Base-by-base conservation (phyloP, 495 filamentous ascomycete genomes). In the Penicillium salamii region DNA sequence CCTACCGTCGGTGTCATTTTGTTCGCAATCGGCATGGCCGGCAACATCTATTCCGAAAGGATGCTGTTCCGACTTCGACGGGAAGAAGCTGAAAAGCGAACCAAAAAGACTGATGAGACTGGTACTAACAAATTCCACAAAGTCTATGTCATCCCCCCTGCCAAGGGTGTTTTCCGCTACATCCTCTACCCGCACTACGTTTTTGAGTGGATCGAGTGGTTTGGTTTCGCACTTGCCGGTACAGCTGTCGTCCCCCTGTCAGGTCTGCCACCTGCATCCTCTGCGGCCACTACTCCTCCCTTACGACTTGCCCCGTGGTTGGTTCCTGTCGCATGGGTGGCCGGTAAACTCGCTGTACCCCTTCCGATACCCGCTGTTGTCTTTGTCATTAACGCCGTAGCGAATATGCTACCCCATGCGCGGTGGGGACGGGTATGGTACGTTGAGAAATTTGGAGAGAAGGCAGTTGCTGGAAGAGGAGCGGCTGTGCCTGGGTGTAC, bases 121-220 rank as follows among this genome's bases (percentile, higher is more conserved):
- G 64, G 65, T 49, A 32, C 68, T 69, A 67, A 67, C 55, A 72
- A 65, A 23, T 75, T 63, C 52, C 77, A 85, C n/a, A 96, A 96
- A 71, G 79, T 95, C 46, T 98, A 98, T 63, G 84, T 87, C 69
- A 81, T 98, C 38, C 93, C 93, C 3, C 95, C 95, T 0, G 70
- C 84, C 50, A 82, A 85, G 32, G 91, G 91, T 2, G 70, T 96
- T 33, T 98, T 98, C 71, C 72, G 71, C 41, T 84, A 78, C 49
- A 80, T 96, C 60, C 77, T 97, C 45, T 95, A 87, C 71, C 91
- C 93, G 50, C 95, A 98, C 63, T 97, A 95, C 63, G 78, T 93
- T 40, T 87, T 82, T 52, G 93, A 98, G 76, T 98, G 93, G 93
- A 67, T 96, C 41, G 95, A 98, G 72, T 97, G 95, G 93, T 60